Evolutionary conservation across 2,329 filamentous ascomycete species (phyloP), one percentile per base, ranked within the genome.

Genomic region (Arthrobotrys conoides): DNA sequence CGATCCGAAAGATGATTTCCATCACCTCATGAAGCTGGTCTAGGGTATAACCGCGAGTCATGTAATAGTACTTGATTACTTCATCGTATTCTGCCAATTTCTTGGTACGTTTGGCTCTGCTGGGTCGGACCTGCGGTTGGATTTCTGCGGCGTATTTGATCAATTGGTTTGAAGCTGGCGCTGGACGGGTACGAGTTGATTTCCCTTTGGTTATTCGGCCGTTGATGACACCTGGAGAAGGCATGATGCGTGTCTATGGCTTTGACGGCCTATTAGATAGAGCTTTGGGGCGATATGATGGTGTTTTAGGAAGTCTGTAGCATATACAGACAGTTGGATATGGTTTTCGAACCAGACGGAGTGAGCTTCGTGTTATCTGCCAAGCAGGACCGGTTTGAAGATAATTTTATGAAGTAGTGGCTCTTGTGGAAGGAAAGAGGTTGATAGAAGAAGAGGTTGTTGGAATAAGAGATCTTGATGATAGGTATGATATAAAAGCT

Each of bases 61-160:
- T 41, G 44, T 61, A 71, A 10, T 27, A 53, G n/a, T 71, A 71
- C 30, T 71, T 49, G 14, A 71, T 49, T 53, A 20, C 67, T 30
- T 18, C 36, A 41, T 51, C n/a, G 51, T 64, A 71, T 20, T 71
- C 24, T 8, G 41, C 18, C 6, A 71, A 18, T 18, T 64, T 18
- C 1, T 20, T 30, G 18, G 16, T 64, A 18, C 4, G 67, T 18
- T 53, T 64, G 1, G 66, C 66, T 38, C 66, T 69, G 16, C 38
- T 16, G 8, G 48, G 9, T 22, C 2, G 27, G 12, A 46, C n/a
- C n/a, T 46, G 9, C 20, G 4, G 20, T 8, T 57, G 48, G 5
- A 16, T 9, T 24, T 16, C n/a, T 9, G 4, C 9, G 24, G 24
- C 24, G 12, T 33, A 33, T 53, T 70, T 38, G 4, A 49, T 18